phyloP scores from a whole-genome alignment of 768 basidiomycete genomes.

The Auricularia sp. region DNA sequence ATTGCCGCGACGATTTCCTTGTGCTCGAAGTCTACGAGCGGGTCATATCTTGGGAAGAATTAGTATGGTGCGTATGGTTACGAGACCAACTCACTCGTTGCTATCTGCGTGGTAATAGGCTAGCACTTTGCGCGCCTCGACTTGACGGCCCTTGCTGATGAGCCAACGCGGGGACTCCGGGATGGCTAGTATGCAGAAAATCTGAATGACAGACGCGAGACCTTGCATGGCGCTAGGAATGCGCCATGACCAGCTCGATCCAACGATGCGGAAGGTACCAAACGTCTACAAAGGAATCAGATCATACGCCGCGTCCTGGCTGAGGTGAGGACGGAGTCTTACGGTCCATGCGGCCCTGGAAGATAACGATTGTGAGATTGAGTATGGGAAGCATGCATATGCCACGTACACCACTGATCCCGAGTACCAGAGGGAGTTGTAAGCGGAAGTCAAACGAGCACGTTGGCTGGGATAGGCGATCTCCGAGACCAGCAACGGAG shows the following conservation, averaged over 20 bases:
- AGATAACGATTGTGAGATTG: background rate
- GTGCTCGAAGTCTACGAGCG: slow-evolving; percentile 3
- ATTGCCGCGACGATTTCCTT: slow-evolving; percentile 55
- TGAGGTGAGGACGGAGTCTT: background rate
- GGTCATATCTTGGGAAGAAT: background rate
- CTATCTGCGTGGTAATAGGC: slow-evolving; percentile 47
- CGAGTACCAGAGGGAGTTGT: slow-evolving; percentile 63
- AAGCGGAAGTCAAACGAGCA: slow-evolving; percentile 63
- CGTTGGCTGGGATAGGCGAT: slow-evolving; percentile 69
- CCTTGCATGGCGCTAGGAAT: slow-evolving; percentile 56
- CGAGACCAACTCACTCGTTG: slow-evolving; percentile 47
- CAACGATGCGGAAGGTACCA: slow-evolving; percentile 26
- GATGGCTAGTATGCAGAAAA: slow-evolving; percentile 43
- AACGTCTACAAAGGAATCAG: slow-evolving; percentile 18
- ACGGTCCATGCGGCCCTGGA: background rate
- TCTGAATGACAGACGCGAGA: slow-evolving; percentile 44
- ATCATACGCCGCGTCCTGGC: slow-evolving; percentile 35
- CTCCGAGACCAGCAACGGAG: slow-evolving; percentile 54
- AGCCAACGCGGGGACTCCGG: slow-evolving; percentile 63
- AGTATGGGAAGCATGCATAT: too few species aligned
- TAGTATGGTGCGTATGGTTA: background rate
- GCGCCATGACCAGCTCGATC: slow-evolving; percentile 18
- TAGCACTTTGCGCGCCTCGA: slow-evolving; percentile 25
- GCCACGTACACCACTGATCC: slow-evolving; percentile 23
- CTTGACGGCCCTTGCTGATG: slow-evolving; percentile 39